These are phyloP conservation scores for Fusarium cicatricum DNA, from an alignment of 2,329 filamentous ascomycete genomes.

Conservation along the genomic window DNA sequence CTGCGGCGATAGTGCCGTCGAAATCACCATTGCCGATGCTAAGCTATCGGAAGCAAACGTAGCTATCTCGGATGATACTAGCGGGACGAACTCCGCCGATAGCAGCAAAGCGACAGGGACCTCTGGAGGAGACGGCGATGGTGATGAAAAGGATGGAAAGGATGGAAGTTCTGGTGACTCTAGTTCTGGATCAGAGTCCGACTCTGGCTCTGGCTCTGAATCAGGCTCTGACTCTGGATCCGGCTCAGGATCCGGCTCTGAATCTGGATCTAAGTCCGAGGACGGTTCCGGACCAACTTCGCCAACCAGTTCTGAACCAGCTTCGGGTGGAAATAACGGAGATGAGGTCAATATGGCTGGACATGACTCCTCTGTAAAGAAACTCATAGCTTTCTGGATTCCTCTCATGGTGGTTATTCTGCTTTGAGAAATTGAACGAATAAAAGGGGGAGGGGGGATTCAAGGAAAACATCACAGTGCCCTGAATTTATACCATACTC, in stretches of 20 bases:
- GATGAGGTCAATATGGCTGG: background rate
- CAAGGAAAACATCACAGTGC: background rate
- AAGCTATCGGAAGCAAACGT: background rate
- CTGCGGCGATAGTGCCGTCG: constrained; percentile 12
- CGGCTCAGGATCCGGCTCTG: background rate
- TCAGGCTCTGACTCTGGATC: background rate
- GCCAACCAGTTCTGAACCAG: background rate
- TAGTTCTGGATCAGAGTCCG: too few species aligned
- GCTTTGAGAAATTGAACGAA: background rate
- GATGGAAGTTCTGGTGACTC: background rate
- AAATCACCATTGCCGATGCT: constrained; percentile 7
- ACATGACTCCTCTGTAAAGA: background rate
- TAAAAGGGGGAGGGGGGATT: too few species aligned
- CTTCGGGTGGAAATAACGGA: background rate
- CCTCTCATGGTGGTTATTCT: background rate
- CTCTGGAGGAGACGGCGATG: background rate
- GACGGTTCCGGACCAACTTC: background rate
- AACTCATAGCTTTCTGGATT: background rate
- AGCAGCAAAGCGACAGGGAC: background rate
- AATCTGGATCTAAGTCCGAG: background rate
- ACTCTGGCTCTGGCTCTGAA: background rate
- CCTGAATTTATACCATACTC: too few species aligned
- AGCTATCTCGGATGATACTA: background rate
- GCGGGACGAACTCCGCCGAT: background rate
- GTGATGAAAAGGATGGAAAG: background rate